These are phyloP conservation scores for Dimocarpus longan DNA, from an alignment of 345 rosid genomes.

Conservation along the genomic window DNA sequence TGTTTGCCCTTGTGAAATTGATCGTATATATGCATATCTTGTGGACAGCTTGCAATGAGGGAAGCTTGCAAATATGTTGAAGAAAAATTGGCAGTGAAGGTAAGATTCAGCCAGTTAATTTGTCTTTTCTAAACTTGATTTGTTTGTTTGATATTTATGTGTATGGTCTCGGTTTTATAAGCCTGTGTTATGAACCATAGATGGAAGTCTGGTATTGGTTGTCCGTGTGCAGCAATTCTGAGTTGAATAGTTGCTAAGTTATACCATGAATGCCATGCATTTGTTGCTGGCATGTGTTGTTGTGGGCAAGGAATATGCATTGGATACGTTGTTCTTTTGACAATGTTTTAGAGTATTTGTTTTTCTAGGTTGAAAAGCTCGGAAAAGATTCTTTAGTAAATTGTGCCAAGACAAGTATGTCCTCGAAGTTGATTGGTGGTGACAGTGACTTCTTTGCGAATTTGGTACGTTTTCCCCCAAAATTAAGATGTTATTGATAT, in stretches of 20 bases:
- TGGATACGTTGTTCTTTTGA: too few relatives aligned
- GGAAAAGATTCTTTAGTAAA: slow-evolving; percentile 88
- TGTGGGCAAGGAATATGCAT: background rate
- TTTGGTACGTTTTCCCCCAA: slow-evolving; percentile 51
- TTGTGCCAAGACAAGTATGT: slow-evolving; percentile 98
- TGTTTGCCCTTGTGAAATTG: background rate
- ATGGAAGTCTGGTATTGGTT: background rate
- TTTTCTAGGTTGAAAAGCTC: slow-evolving; percentile 85
- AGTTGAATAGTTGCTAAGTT: background rate
- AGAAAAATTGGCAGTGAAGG: slow-evolving; percentile 87
- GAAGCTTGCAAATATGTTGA: slow-evolving; percentile 95
- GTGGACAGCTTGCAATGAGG: slow-evolving; percentile 91
- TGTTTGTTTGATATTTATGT: background rate
- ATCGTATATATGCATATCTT: slow-evolving; percentile 8
- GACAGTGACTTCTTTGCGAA: slow-evolving; percentile 95
- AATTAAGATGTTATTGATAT: background rate
- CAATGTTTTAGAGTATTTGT: background rate
- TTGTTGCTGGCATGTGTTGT: background rate
- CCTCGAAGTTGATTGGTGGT: slow-evolving; percentile 88
- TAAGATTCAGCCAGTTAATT: slow-evolving; percentile 28
- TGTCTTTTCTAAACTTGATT: background rate
- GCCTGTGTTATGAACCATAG: background rate
- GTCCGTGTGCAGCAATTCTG: background rate
- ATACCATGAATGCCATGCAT: background rate
- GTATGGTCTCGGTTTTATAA: background rate